Percentiles rank a stretch among this genome's conserved stretches.
These are phyloP conservation scores for Phylloporus sp. DNA, from an alignment of 768 basidiomycete genomes.

Conservation along the genomic window DNA sequence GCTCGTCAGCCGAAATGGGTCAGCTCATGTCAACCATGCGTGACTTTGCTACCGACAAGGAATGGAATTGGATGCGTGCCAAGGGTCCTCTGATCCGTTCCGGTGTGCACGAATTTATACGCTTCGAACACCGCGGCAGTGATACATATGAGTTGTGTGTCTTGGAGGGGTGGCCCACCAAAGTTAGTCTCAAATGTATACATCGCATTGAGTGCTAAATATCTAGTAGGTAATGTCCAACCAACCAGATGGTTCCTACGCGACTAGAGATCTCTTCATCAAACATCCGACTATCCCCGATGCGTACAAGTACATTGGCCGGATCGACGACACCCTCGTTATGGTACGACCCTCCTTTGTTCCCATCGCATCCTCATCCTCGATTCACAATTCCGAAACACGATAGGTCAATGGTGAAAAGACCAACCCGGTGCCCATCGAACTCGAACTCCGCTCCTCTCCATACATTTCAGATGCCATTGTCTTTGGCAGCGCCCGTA, in stretches of 20 bases:
- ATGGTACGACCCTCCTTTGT: constrained; percentile 15
- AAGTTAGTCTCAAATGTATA: constrained; percentile 31
- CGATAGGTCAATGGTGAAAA: constrained; percentile 45
- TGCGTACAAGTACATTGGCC: constrained; percentile 47
- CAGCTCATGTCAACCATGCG: constrained; percentile 46
- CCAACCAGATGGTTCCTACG: constrained; percentile 50
- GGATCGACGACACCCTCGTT: constrained; percentile 54
- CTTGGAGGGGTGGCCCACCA: constrained; percentile 48
- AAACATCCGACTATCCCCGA: constrained; percentile 41
- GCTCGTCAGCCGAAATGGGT: constrained; percentile 30
- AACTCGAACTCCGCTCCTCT: constrained; percentile 45
- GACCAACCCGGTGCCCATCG: constrained; percentile 55
- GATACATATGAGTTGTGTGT: constrained; percentile 47
- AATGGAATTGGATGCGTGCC: constrained; percentile 52
- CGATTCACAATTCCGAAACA: constrained; percentile 19
- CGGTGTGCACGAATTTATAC: constrained; percentile 32
- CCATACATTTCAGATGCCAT: constrained; percentile 49
- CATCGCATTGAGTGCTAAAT: neutral
- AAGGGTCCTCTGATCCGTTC: constrained; percentile 20
- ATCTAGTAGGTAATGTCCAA: constrained; percentile 31
- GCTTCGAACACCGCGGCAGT: constrained; percentile 40
- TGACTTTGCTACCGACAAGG: constrained; percentile 47
- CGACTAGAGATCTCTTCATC: constrained; percentile 52
- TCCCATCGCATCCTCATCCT: neutral
- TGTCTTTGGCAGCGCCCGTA: constrained; percentile 47